These are phyloP conservation scores for Thalassia testudinum DNA, from an alignment of 116 monocot species.

Conservation along the genomic window DNA sequence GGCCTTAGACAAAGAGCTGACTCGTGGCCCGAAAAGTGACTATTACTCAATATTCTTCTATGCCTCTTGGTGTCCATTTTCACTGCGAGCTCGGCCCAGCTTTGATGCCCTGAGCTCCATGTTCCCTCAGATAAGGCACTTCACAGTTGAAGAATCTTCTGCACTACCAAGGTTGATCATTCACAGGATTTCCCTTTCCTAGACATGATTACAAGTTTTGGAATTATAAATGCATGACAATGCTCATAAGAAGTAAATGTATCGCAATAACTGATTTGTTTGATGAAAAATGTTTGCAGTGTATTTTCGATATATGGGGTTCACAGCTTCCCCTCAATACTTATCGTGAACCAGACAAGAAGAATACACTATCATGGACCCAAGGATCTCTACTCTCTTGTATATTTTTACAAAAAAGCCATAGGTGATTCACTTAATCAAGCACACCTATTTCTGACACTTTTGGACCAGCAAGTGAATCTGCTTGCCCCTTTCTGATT, in stretches of 20 bases:
- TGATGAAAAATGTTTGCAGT: slow-evolving; percentile 18
- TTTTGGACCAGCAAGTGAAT: no score
- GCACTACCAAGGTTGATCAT: slow-evolving; percentile 48
- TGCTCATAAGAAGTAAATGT: no score
- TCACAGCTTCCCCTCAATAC: slow-evolving; percentile 55
- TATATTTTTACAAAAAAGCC: slow-evolving; percentile 38
- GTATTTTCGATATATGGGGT: slow-evolving; percentile 60
- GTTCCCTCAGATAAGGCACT: slow-evolving; percentile 66
- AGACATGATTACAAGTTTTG: no score
- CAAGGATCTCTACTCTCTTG: slow-evolving; percentile 44
- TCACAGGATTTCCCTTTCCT: no score
- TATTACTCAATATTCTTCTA: slow-evolving; percentile 59
- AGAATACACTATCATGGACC: slow-evolving; percentile 36
- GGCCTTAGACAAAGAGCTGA: slow-evolving; percentile 24
- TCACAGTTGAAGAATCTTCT: slow-evolving; percentile 61
- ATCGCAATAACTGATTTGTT: no score
- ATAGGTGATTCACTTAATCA: slow-evolving; percentile 30
- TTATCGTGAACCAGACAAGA: slow-evolving; percentile 26
- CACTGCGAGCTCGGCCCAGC: slow-evolving; percentile 20
- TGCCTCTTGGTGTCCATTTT: slow-evolving; percentile 83
- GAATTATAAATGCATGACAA: no score
- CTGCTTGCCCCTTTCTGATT: no score
- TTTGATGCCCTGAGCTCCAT: slow-evolving; percentile 67
- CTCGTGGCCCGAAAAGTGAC: slow-evolving; percentile 12
- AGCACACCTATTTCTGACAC: no score